Base-by-base conservation (phyloP, 1,139 yeast genomes). In the Suhomyces chickasaworum region DNA sequence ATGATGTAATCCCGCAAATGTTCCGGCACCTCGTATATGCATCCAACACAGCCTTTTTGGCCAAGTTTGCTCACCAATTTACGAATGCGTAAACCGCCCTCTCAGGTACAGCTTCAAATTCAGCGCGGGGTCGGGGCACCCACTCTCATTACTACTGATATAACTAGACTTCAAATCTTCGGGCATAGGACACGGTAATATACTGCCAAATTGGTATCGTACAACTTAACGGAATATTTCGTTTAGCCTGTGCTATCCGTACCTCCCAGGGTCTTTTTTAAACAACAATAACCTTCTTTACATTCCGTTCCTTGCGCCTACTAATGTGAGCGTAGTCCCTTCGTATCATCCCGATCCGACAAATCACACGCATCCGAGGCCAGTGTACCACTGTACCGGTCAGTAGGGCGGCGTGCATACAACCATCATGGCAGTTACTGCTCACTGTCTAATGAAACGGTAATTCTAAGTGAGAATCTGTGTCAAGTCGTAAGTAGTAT, bases 21-120 rank as follows among this genome's bases (percentile, higher is more conserved):
- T 35, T 36, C 42, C 46, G 41, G 22, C 22, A 27, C 33, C 49
- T 42, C 49, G 49, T 46, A 46, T 42, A 43, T 42, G 31, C 39
- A 35, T 39, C 37, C 44, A 41, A 32, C 49, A 46, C 49, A 46
- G 49, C 49, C 49, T 39, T 39, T 42, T 42, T 45, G 27, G 35
- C 35, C 16, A 21, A 21, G 25, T 22, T 35, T 35, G 37, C 37
- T 22, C 32, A 18, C 16, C 25, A 15, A 36, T 46, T 46, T 46
- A 46, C 49, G 49, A 46, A 42, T 39, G 31, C 49, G 49, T 46
- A 46, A 42, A 41, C 17, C 13, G 10, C 9, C 23, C 29, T 17
- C 29, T 37, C 39, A 37, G 39, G 32, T 37, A 37, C 39, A 20
- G 12, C 37, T 32, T 15, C 35, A 13, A 17, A 32, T 13, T 13